These are phyloP conservation scores for Isoetes engelmannii DNA, from an alignment of 83 land plant genomes.

Conservation along the genomic window DNA sequence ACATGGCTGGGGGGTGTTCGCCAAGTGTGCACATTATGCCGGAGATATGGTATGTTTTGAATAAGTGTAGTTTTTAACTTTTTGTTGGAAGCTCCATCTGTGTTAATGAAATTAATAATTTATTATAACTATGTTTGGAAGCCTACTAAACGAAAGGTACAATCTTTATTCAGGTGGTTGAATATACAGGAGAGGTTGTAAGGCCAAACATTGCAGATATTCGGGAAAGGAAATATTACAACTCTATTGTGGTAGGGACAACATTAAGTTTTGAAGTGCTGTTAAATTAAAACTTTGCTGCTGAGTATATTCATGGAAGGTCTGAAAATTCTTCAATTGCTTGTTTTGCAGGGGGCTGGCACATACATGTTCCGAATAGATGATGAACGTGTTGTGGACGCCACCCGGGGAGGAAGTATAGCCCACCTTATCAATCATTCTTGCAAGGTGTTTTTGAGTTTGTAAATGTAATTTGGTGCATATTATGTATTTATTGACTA, in stretches of 20 bases:
- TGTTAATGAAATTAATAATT: neutral
- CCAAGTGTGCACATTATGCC: constrained; percentile 45
- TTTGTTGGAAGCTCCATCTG: neutral
- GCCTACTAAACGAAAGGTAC: neutral
- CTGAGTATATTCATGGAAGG: neutral
- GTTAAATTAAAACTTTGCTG: neutral
- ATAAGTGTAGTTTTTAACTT: neutral
- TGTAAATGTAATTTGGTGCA: neutral
- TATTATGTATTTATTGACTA: constrained; percentile 1
- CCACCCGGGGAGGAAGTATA: constrained; percentile 5
- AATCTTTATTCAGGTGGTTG: constrained; percentile 1
- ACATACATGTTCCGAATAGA: constrained; percentile 14
- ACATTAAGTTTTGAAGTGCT: neutral
- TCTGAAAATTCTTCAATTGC: neutral
- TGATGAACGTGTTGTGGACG: constrained; percentile 14
- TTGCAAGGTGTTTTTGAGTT: neutral
- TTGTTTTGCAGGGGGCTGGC: constrained; percentile 10
- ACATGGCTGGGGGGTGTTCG: constrained; percentile 95
- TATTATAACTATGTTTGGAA: neutral
- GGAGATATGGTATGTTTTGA: neutral
- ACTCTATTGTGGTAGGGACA: constrained; percentile 9
- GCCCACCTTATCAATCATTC: constrained; percentile 12
- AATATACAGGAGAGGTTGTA: constrained; percentile 12
- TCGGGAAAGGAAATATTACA: constrained; percentile 1
- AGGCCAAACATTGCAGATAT: constrained; percentile 13